Conservation (phyloP, 768 basidiomycete species). For the Amanita pallidorosea region DNA sequence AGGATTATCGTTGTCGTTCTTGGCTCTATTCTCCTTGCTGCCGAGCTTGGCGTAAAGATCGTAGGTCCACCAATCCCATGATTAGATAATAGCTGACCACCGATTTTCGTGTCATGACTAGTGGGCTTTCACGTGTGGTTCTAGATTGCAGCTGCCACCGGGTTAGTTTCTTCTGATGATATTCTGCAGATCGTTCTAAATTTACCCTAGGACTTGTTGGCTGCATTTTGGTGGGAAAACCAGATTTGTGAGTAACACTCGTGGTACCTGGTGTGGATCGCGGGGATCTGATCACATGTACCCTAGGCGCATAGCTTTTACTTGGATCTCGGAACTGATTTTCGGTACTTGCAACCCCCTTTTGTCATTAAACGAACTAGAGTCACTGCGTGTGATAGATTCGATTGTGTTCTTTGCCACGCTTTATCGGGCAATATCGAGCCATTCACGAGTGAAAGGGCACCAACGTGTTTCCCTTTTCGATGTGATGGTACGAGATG, state of each 20-base stretch:
- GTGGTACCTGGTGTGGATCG: background rate
- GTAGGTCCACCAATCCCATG: constrained; percentile 11
- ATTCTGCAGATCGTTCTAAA: background rate
- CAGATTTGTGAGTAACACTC: constrained; percentile 12
- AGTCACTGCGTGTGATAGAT: constrained; percentile 13
- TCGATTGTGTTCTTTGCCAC: constrained; percentile 21
- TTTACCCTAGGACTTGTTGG: constrained; percentile 18
- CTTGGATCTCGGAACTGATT: constrained; percentile 25
- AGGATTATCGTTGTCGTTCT: constrained; percentile 11
- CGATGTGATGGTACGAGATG: constrained; percentile 22
- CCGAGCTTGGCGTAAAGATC: constrained; percentile 21
- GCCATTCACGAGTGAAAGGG: constrained; percentile 7
- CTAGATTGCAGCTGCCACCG: constrained; percentile 17
- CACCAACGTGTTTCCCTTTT: constrained; percentile 13
- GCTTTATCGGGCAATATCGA: constrained; percentile 15
- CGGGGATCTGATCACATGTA: background rate
- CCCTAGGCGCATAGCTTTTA: constrained; percentile 21
- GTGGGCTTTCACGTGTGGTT: constrained; percentile 28
- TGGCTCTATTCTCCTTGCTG: constrained; percentile 13
- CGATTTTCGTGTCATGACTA: constrained; percentile 4
- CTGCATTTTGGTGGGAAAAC: constrained; percentile 23
- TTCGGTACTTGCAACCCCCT: constrained; percentile 15
- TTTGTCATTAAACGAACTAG: too few species aligned
- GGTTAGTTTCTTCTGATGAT: constrained; percentile 7
- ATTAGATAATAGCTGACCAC: background rate